phyloP scores from a whole-genome alignment of 495 filamentous ascomycete genomes.

The Penicillium cinerascens region DNA sequence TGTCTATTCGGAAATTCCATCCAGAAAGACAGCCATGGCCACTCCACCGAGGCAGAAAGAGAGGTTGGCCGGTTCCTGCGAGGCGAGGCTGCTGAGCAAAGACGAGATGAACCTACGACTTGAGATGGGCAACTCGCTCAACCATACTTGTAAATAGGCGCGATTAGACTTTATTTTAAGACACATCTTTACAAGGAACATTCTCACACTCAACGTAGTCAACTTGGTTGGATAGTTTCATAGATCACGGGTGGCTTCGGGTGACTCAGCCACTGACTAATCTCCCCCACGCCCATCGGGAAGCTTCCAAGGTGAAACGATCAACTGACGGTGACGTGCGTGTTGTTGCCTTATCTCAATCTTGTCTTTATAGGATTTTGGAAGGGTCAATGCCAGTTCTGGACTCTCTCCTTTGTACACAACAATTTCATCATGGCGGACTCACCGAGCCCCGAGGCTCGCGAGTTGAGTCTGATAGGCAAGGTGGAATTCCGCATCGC shows the following conservation, averaged over 20 bases:
- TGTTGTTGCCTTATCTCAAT: conserved; percentile 20
- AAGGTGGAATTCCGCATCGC: conserved; percentile 91
- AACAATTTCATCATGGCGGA: conserved; percentile 33
- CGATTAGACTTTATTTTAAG: neutral
- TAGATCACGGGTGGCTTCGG: neutral
- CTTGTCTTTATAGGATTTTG: neutral
- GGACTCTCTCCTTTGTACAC: neutral
- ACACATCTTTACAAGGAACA: neutral
- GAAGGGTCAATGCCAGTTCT: conserved; percentile 5
- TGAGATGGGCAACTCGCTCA: neutral
- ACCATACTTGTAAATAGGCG: neutral
- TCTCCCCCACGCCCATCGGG: neutral
- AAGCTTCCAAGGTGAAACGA: neutral
- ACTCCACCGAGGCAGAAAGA: conserved; percentile 27
- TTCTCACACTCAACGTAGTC: neutral
- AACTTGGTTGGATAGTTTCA: neutral
- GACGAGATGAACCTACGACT: conserved; percentile 17
- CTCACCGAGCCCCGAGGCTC: conserved; percentile 54
- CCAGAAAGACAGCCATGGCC: conserved; percentile 17
- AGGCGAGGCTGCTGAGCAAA: conserved; percentile 45
- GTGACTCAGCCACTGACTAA: neutral
- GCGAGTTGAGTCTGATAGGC: conserved; percentile 80
- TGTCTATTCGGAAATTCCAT: conserved; percentile 69
- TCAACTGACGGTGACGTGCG: conserved; percentile 18
- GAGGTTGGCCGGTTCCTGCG: conserved; percentile 45